Conservation (phyloP, 1,284 basidiomycete species). For the Cutaneotrichosporon cavernicola region DNA sequence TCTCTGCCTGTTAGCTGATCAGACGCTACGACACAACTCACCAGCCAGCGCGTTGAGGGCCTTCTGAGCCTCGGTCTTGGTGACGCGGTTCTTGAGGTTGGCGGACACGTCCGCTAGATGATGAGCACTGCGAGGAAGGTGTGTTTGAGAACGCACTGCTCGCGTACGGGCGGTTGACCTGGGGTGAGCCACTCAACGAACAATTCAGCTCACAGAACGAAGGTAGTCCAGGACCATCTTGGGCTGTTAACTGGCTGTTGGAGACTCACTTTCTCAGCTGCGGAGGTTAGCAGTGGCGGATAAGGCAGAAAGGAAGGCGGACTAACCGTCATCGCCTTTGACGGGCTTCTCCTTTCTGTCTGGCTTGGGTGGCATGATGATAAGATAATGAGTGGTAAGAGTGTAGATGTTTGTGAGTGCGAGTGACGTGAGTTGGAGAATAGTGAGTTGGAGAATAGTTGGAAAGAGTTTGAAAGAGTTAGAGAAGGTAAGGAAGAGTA, state of each 20-base stretch:
- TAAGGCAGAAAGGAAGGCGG: background rate
- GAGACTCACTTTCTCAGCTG: slow-evolving; percentile 46
- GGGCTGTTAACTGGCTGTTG: background rate
- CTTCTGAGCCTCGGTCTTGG: slow-evolving; percentile 77
- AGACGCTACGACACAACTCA: slow-evolving; percentile 33
- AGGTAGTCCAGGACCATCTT: slow-evolving; percentile 51
- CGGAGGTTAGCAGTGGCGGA: background rate
- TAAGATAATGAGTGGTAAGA: background rate
- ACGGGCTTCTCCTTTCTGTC: slow-evolving; percentile 68
- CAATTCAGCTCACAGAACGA: slow-evolving; percentile 33
- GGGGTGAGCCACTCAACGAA: background rate
- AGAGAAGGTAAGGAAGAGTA: background rate
- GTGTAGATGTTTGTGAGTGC: background rate
- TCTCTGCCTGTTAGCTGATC: slow-evolving; percentile 31
- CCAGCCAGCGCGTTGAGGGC: slow-evolving; percentile 72
- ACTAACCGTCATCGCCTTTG: slow-evolving; percentile 52
- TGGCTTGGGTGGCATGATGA: slow-evolving; percentile 59
- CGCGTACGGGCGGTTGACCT: slow-evolving; percentile 48
- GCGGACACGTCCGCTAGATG: slow-evolving; percentile 72
- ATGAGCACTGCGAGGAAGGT: slow-evolving; percentile 4
- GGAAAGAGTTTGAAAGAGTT: slow-evolving; percentile 6
- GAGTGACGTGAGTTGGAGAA: slow-evolving; percentile 1
- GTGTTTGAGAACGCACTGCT: slow-evolving; percentile 36
- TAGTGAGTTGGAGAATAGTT: background rate
- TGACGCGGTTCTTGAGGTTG: slow-evolving; percentile 79